Conservation (phyloP, 2,329 filamentous ascomycete genomes). For the Thielaviopsis populi region DNA sequence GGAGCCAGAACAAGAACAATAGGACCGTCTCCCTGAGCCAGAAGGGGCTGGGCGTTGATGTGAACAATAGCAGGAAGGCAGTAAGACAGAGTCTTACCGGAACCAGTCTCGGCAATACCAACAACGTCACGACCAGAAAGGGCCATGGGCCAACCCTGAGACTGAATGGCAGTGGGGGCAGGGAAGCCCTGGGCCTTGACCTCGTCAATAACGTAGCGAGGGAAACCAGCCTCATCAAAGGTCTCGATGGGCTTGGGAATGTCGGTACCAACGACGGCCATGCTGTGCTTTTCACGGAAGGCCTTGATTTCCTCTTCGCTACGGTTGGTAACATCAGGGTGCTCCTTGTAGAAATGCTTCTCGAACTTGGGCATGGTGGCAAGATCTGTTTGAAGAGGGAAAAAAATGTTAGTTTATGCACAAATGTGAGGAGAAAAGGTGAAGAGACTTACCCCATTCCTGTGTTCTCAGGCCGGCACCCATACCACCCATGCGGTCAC, state of each 20-base stretch:
- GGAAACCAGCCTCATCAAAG: slow-evolving; percentile 96
- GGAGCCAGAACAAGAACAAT: slow-evolving; percentile 94
- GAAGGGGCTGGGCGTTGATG: slow-evolving; percentile 96
- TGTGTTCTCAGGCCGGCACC: slow-evolving; percentile 79
- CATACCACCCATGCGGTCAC: slow-evolving; percentile 88
- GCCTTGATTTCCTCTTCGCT: slow-evolving; percentile 67
- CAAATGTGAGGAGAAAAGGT: not conserved
- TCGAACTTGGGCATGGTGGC: slow-evolving; percentile 82
- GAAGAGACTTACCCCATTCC: slow-evolving; percentile 63
- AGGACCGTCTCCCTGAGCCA: slow-evolving; percentile 86
- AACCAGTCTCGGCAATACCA: slow-evolving; percentile 97
- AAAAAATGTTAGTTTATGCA: not conserved
- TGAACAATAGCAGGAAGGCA: slow-evolving; percentile 96
- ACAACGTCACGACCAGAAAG: slow-evolving; percentile 95
- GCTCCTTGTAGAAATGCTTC: slow-evolving; percentile 98
- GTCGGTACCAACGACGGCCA: slow-evolving; percentile 63
- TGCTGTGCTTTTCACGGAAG: slow-evolving; percentile 74
- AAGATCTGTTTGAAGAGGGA: slow-evolving; percentile 42
- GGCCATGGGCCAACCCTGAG: slow-evolving; percentile 98
- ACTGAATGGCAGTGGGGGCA: slow-evolving; percentile 88
- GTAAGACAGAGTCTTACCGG: slow-evolving; percentile 97
- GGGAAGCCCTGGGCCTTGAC: slow-evolving; percentile 97
- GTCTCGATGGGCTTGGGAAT: slow-evolving; percentile 90
- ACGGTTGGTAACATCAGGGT: slow-evolving; percentile 60
- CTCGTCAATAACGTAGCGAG: slow-evolving; percentile 91